A percentile compares a stretch with the other conserved stretches of the same genome.
Evolutionary conservation across 495 filamentous ascomycete species (phyloP).

Genomic region (Hyphodiscus hymeniophilus): DNA sequence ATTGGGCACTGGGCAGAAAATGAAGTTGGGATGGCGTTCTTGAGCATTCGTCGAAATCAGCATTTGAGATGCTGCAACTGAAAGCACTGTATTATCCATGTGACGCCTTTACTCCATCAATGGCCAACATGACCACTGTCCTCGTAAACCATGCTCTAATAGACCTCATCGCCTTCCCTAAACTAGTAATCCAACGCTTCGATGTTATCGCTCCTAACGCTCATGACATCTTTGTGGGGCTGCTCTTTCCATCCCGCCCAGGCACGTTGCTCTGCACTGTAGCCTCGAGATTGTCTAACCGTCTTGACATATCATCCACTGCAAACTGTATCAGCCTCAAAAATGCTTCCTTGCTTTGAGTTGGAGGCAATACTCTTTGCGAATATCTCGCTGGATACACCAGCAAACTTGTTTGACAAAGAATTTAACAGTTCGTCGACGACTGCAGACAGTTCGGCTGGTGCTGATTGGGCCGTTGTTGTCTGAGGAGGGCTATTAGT

Average conservation of each 20-base stretch:
- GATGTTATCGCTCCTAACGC: background rate
- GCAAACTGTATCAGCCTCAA: background rate
- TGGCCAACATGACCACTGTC: background rate
- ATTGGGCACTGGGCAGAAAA: background rate
- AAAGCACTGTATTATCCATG: background rate
- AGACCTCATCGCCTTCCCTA: background rate
- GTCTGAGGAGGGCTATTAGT: conserved; percentile 26
- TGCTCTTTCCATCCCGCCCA: conserved; percentile 22
- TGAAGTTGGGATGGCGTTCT: conserved; percentile 9
- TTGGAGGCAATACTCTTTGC: conserved; percentile 60
- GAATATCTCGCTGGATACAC: conserved; percentile 75
- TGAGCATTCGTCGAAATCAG: background rate
- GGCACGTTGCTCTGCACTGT: conserved; percentile 50
- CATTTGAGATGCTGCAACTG: background rate
- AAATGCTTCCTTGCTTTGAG: background rate
- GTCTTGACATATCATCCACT: conserved; percentile 96
- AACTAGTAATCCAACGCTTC: too few relatives aligned
- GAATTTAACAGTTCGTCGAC: conserved; percentile 82
- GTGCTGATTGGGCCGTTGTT: conserved; percentile 8
- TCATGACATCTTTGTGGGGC: conserved; percentile 22
- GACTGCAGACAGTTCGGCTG: conserved; percentile 62
- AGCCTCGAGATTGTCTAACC: conserved; percentile 80
- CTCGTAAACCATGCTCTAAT: background rate
- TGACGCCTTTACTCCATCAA: background rate
- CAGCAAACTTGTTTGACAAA: conserved; percentile 74